Evolutionary conservation across 345 rosid species (phyloP), one percentile per base, ranked within the genome.

Genomic region (Microthlaspi erraticum): DNA sequence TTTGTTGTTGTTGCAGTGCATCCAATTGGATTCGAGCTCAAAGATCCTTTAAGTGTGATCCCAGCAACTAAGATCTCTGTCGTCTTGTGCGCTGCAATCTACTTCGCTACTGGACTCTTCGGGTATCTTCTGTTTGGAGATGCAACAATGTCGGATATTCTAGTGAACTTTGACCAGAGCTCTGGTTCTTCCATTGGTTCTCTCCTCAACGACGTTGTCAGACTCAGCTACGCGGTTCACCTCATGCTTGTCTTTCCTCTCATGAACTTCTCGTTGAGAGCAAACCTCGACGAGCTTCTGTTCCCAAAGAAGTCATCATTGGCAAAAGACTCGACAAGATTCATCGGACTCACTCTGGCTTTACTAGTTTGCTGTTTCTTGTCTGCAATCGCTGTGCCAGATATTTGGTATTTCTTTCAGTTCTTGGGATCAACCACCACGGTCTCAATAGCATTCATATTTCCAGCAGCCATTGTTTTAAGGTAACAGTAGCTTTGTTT

Each of bases 351-450:
- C 37, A 88, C 91, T 17, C 7, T 87, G 3, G 34, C 59, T 53
- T 67, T 90, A 5, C 72, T 90, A 19, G 70, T 57, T 10, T 60
- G 86, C 58, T 68, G 70, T 68, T 93, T 87, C 80, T 20, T 82
- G 13, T 64, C 84, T 6, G 91, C 94, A 9, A 85, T 87, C 16
- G 81, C 77, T 3, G 71, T 93, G 43, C 98, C 98, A 2, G 77
- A 86, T 71, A 90, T 93, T 44, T 88, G 98, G 97, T 84, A 80
- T 72, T 77, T 87, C 78, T 93, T 90, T 54, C 97, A 93, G 83
- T 87, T 88, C 78, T 6, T 88, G 62, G 98, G 97, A 78, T 90
- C 98, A 58, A 90, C 97, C 17, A 66, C 96, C 10, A 88, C 91
- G 6, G 98, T 93, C 12, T 83, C 83, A 60, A 86, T 93, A 12